Evolutionary conservation across 768 basidiomycete genomes (phyloP).

Genomic region (Imleria badia): DNA sequence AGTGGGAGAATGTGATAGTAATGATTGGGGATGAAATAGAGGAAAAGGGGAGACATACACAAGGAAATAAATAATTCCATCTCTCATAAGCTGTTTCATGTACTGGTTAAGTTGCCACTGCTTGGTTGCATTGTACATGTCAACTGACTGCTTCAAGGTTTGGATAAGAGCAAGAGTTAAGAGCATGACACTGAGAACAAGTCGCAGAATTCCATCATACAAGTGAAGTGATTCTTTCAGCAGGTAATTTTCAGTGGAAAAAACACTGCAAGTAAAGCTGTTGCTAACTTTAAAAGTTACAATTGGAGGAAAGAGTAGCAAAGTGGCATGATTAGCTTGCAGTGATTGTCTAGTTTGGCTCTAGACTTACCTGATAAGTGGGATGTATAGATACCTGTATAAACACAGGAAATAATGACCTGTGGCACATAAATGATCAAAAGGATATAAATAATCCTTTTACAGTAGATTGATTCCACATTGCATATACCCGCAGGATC

Average conservation of each 20-base stretch:
- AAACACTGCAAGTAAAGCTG: neutral
- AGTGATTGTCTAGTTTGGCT: neutral
- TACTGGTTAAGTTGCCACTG: neutral
- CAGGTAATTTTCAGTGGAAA: too few species aligned
- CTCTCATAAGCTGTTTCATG: neutral
- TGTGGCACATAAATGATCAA: neutral
- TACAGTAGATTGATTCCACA: neutral
- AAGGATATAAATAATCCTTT: neutral
- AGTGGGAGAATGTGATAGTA: too few species aligned
- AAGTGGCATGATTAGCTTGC: too few species aligned
- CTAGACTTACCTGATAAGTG: neutral
- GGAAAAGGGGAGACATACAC: conserved; percentile 25
- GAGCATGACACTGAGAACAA: neutral
- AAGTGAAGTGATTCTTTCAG: too few species aligned
- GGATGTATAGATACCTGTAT: neutral
- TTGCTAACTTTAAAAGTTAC: neutral
- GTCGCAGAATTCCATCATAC: neutral
- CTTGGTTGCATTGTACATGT: neutral
- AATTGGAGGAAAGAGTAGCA: neutral
- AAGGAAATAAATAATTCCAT: conserved; percentile 9
- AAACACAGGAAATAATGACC: neutral
- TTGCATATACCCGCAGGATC: neutral
- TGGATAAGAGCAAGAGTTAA: neutral
- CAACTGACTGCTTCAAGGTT: conserved; percentile 1
- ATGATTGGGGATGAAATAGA: too few species aligned